phyloP scores from a whole-genome alignment of 2,329 filamentous ascomycete species.

The Cercospora citrullina region DNA sequence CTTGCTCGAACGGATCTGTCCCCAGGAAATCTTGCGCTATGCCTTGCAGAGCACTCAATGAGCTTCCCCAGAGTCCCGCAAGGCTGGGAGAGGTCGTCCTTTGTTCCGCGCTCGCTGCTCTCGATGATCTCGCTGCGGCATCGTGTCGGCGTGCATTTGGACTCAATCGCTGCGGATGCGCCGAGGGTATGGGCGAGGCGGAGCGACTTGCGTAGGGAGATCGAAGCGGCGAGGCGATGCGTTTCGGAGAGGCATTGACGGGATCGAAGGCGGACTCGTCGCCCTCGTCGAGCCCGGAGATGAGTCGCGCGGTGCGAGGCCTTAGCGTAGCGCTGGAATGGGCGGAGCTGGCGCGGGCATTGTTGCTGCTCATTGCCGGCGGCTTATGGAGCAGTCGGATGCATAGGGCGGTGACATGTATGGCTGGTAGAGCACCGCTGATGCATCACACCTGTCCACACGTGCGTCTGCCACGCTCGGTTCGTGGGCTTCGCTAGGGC shows the following conservation, averaged over 20 bases:
- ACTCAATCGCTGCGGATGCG: conserved; percentile 33
- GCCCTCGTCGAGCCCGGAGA: conserved; percentile 50
- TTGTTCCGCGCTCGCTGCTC: conserved; percentile 20
- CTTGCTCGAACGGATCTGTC: conserved; percentile 36
- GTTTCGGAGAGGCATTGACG: conserved; percentile 37
- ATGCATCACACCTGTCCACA: conserved; percentile 3
- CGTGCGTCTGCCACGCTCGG: not conserved
- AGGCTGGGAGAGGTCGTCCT: conserved; percentile 35
- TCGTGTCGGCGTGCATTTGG: conserved; percentile 14
- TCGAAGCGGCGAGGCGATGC: conserved; percentile 37
- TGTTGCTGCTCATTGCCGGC: conserved; percentile 32
- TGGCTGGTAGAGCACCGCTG: not conserved
- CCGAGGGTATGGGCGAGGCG: conserved; percentile 46
- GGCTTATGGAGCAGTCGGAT: conserved; percentile 6
- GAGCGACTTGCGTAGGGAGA: conserved; percentile 45
- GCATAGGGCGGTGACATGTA: not conserved
- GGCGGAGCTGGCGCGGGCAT: conserved; percentile 28
- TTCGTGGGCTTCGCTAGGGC: not conserved
- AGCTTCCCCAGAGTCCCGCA: conserved; percentile 50
- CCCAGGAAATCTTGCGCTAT: conserved; percentile 52
- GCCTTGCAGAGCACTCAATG: conserved; percentile 52
- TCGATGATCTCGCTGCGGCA: conserved; percentile 12
- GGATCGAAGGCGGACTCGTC: conserved; percentile 40
- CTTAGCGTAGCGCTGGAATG: conserved; percentile 44
- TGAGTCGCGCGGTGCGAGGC: conserved; percentile 49